Base-by-base conservation (phyloP, 2,329 filamentous ascomycete species). In the Neonectria sp. region DNA sequence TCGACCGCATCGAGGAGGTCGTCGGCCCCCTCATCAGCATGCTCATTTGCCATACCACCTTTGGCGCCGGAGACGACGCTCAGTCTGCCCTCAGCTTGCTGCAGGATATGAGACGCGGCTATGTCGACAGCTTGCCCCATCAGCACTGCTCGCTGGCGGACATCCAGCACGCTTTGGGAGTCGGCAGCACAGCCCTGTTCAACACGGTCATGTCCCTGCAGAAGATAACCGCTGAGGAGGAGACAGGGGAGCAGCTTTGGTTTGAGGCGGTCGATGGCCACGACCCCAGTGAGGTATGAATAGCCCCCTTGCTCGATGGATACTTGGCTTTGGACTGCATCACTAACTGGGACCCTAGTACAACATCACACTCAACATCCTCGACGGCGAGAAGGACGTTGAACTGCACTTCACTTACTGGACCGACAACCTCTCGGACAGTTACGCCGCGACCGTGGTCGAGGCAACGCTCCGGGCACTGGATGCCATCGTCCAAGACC, bases 11-110 rank as follows among this genome's bases (percentile, higher is more conserved):
- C 0, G 65, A 67, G 0, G 56, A 60, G 4, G 70, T 70, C 3
- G 46, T 73, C 9, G 71, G 71, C 0, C 65, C 69, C 1, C 27
- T 57, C 25, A 48, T 57, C 40, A 57, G 43, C 55, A 48, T 57
- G 55, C 55, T 57, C 27, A 25, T 57, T 6, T 57, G 55, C 53
- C 53, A 13, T n/a, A 58, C 40, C 17, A 48, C 15, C n/a, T 40
- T 31, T 25, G 6, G 27, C 27, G 31, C 12, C 17, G 43, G 25
- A 7, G 29, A 48, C 37, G 37, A 40, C 3, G 11, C 37, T 40
- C 37, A 40, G 15, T 13, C 37, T 3, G 37, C 37, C 37, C 37
- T 40, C 13, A 17, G 37, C 37, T 40, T 40, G 11, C 37, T 40
- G 37, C 15, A 61, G 8, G 49, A 53, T 13, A 48, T 61, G 27